Evolutionary conservation across 768 basidiomycete species (phyloP), one percentile per base, ranked within the genome.

Genomic region (Chlorophyllum brunneum): DNA sequence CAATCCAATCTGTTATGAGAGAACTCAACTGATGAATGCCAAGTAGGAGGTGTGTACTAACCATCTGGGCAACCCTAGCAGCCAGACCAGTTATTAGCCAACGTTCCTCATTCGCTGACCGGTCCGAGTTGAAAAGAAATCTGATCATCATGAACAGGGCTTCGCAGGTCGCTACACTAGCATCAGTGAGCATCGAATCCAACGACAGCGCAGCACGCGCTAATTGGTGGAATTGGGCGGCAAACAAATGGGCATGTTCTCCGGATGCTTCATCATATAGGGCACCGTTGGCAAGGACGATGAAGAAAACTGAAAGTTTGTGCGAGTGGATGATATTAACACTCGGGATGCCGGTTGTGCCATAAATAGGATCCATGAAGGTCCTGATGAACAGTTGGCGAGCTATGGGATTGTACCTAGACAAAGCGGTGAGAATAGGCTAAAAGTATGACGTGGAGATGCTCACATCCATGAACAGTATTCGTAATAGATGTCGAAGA

Each of bases 221-320:
- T 7, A 82, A 65, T 0, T 74, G 71, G 49, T 79, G 69, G 54
- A 74, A 83, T 42, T 75, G 70, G 24, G 74, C 69, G 2, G 65
- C 40, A 6, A 45, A 22, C 51, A 24, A 53, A 16, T 46, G 51
- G 4, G 56, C 40, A 15, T 57, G 54, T 23, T 71, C 60, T 22
- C 67, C 64, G 1, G 73, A 64, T 7, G 68, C 57, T 18, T 67
- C 47, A 39, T 81, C 77, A 55, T 75, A 76, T 4, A 78, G 59
- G 15, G 67, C 59, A 5, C 80, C 82, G 30, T 72, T 70, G 4
- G 77, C 74, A 4, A 83, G 59, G 29, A 80, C 50, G 51, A 75
- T 70, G 61, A 81, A 82, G 62, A 83, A 76, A 16, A 80, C 70
- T 15, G 80, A 69, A 29, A 83, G 69, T 27, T 68, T 64, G 49